These are phyloP conservation scores for Phytophthora litchii DNA, from an alignment of 352 stramenopile genomes.

Conservation along the genomic window DNA sequence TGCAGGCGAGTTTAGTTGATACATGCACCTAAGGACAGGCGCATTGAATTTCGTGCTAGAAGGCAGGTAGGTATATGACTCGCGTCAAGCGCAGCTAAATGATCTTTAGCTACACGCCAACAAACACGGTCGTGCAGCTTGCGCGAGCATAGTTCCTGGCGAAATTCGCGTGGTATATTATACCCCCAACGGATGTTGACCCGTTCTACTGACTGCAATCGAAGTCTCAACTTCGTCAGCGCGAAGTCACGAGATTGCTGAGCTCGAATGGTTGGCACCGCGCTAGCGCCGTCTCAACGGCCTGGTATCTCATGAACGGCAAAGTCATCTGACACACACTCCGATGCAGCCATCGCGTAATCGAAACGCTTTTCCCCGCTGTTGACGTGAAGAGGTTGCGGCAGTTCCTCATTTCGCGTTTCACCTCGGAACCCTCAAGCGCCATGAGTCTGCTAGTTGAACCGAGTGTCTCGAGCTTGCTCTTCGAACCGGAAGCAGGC, in stretches of 20 bases:
- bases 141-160: no score
- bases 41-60: no score
- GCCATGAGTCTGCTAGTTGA: constrained; percentile 23
- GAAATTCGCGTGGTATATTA: no score
- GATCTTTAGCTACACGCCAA: no score
- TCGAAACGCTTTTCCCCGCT: constrained; percentile 2
- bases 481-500: constrained; percentile 9
- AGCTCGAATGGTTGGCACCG: constrained; percentile 6
- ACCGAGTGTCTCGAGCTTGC: constrained; percentile 7
- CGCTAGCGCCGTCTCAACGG: constrained; percentile 10
- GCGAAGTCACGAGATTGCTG: constrained; percentile 7
- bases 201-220: constrained; percentile 11
- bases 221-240: constrained; percentile 12
- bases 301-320: constrained; percentile 9
- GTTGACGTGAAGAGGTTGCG: constrained; percentile 11
- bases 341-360: constrained; percentile 19
- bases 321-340: constrained; percentile 27
- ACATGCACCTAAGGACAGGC: no score
- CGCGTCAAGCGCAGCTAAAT: no score
- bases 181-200: no score
- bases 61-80: no score
- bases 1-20: no score
- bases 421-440: neutral
- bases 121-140: no score
- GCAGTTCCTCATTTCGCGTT: constrained; percentile 13